Evolutionary conservation across 1,139 yeast genomes (phyloP), one percentile per base, ranked within the genome.

Genomic region (Hyphopichia khmerensis): DNA sequence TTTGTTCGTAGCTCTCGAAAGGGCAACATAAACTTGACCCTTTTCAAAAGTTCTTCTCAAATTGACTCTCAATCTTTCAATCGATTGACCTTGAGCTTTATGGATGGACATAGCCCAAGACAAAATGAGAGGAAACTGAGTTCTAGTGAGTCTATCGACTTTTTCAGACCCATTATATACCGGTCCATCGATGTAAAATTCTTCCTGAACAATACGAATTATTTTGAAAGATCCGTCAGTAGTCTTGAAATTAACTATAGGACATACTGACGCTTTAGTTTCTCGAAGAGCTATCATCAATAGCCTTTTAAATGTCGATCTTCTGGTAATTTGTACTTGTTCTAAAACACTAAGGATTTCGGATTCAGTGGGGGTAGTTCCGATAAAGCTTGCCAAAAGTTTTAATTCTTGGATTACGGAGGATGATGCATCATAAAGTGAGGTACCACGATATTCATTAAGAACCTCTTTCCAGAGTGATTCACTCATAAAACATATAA

Each of bases 31-130:
- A 2, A 86, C 93, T 56, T 88, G 96, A 13, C 96, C 96, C 39
- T 80, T 83, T 58, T 88, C 96, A 57, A 89, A 89, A 26, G 84
- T 79, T 50, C 75, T 77, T 26, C 75, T 68, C 43, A 89, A 66
- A 55, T 89, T 95, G 4, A 89, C 93, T 48, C 79, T 75, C n/a
- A 89, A 82, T 43, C 95, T 64, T 33, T 80, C 83, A 40, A 89
- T 73, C 0, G 97, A 87, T 65, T 89, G 96, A 2, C 97, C 97
- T 63, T 89, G 97, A 0, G 96, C 84, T 56, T 89, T 89, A 61
- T 89, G 97, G 41, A 89, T 89, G 0, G 96, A 87, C 54, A 89
- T 65, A 0, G 96, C 95, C 96, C 96, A 89, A 11, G 96, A 83
- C 32, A 87, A 69, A 42, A 87, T 69, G 32, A 89, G 67, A 0